Evolutionary conservation across 2,329 filamentous ascomycete species (phyloP).

Genomic region (Colletotrichum destructivum): DNA sequence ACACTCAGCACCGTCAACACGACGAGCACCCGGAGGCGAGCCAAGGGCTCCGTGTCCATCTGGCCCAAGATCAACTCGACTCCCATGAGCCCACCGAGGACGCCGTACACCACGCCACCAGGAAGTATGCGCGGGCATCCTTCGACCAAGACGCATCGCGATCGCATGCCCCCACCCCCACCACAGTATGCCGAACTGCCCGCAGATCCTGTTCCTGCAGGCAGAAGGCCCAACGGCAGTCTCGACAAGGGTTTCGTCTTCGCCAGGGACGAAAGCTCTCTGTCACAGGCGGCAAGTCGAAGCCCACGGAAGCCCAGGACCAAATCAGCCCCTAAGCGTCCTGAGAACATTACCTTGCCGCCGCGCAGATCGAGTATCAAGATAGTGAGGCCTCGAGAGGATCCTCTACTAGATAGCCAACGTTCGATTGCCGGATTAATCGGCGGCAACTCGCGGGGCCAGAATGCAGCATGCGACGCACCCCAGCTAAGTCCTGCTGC

Average conservation of each 20-base stretch:
- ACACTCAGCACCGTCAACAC: conserved; percentile 23
- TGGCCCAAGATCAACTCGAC: conserved; percentile 39
- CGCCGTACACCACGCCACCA: conserved; percentile 38
- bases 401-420: neutral
- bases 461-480: conserved; percentile 13
- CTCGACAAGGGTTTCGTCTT: conserved; percentile 21
- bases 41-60: conserved; percentile 36
- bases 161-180: conserved; percentile 18
- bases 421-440: conserved; percentile 32
- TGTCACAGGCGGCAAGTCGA: neutral
- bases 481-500: conserved; percentile 32
- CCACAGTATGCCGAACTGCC: conserved; percentile 39
- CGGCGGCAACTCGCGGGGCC: conserved; percentile 35
- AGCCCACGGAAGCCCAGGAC: conserved; percentile 2
- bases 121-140: conserved; percentile 27
- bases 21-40: conserved; percentile 25
- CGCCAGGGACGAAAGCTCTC: neutral
- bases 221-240: conserved; percentile 26
- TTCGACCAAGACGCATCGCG: conserved; percentile 19
- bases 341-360: conserved; percentile 34
- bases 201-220: conserved; percentile 22
- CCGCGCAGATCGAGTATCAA: conserved; percentile 20
- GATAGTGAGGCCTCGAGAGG: conserved; percentile 1
- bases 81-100: conserved; percentile 39
- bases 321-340: conserved; percentile 16